phyloP scores from a whole-genome alignment of 2,329 filamentous ascomycete genomes.

The Elsinoe necatrix region DNA sequence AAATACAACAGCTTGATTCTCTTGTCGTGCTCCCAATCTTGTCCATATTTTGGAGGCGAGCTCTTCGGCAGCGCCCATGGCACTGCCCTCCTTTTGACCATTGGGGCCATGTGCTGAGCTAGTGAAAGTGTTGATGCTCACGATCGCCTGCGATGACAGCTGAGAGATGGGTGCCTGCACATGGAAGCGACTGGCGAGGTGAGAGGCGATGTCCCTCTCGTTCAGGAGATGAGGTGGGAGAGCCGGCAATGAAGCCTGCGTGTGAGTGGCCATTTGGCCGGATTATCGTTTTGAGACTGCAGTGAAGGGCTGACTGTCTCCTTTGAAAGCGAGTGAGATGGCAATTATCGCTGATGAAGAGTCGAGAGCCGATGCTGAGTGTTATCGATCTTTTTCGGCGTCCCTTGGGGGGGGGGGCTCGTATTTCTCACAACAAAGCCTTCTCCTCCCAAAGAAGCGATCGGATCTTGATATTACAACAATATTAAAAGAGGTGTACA shows the following conservation, averaged over 20 bases:
- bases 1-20: constrained; percentile 90
- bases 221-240: constrained; percentile 75
- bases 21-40: constrained; percentile 74
- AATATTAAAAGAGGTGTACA: constrained; percentile 2
- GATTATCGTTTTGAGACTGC: background rate
- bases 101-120: constrained; percentile 80
- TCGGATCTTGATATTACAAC: background rate
- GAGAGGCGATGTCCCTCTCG: constrained; percentile 70
- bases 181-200: constrained; percentile 84
- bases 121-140: constrained; percentile 91
- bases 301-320: background rate
- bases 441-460: background rate
- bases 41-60: constrained; percentile 79
- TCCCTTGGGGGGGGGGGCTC: background rate
- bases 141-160: constrained; percentile 82
- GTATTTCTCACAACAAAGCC: constrained; percentile 12
- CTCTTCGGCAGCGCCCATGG: constrained; percentile 86
- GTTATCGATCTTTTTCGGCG: background rate
- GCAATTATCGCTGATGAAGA: background rate
- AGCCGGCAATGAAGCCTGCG: constrained; percentile 77
- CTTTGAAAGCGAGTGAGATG: background rate
- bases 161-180: constrained; percentile 78
- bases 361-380: background rate
- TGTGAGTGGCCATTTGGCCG: constrained; percentile 40
- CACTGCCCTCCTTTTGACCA: constrained; percentile 85